Percentiles rank a stretch among this genome's conserved stretches.
Conservation (phyloP, 225 moss, liverwort and hornwort species). For the Marchantia paleacea region DNA sequence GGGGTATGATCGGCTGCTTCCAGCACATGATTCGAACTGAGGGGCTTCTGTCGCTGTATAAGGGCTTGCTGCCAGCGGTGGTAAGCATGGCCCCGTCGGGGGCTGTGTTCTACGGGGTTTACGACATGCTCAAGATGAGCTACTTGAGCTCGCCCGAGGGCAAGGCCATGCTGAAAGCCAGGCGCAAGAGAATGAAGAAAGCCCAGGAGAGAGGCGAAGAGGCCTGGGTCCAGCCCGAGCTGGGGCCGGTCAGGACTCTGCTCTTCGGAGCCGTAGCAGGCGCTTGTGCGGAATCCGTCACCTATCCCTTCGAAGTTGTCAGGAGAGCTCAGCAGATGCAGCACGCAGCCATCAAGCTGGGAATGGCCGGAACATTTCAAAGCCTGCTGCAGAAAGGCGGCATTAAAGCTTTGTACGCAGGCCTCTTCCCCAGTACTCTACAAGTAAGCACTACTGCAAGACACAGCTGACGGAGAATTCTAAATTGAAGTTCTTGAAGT, state of each 20-base stretch:
- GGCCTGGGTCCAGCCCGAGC: conserved; percentile 31
- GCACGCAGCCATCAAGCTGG: conserved; percentile 28
- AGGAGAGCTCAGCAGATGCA: conserved; percentile 50
- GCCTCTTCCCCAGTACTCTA: conserved; percentile 48
- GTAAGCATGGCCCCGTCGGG: conserved; percentile 55
- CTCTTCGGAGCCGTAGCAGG: conserved; percentile 51
- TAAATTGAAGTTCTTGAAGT: neutral
- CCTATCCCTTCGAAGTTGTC: conserved; percentile 52
- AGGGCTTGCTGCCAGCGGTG: conserved; percentile 47
- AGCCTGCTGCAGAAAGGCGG: conserved; percentile 40
- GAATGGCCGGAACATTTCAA: conserved; percentile 36
- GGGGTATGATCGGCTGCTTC: conserved; percentile 45
- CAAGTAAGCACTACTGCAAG: conserved; percentile 30
- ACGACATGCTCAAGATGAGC: conserved; percentile 44
- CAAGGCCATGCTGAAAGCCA: conserved; percentile 24
- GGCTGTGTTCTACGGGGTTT: conserved; percentile 56
- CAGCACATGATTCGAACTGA: conserved; percentile 43
- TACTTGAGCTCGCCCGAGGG: conserved; percentile 49
- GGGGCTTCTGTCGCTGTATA: conserved; percentile 44
- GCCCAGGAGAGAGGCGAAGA: conserved; percentile 32
- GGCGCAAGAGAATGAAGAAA: conserved; percentile 29
- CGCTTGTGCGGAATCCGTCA: conserved; percentile 47
- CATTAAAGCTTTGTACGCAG: conserved; percentile 45
- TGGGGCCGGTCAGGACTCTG: conserved; percentile 47
- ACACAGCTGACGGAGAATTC: too few relatives aligned